Conservation (phyloP, 2,329 filamentous ascomycete genomes). For the Fusarium ramigenum region DNA sequence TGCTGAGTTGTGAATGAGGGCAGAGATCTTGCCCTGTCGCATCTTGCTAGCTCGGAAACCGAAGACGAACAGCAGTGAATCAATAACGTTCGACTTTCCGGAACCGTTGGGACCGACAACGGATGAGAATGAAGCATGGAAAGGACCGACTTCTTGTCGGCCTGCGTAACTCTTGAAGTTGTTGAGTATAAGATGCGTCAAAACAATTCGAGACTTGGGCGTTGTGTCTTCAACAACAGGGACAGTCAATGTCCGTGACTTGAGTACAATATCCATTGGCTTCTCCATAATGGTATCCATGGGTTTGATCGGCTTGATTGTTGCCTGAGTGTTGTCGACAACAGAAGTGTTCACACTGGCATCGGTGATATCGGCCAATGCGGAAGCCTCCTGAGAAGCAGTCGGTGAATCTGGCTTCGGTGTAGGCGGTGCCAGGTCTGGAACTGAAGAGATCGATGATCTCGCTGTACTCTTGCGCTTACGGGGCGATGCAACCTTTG, state of each 20-base stretch:
- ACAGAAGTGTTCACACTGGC: constrained; percentile 64
- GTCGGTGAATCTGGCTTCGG: constrained; percentile 68
- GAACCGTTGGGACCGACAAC: constrained; percentile 98
- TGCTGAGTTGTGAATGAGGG: constrained; percentile 96
- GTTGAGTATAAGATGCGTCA: constrained; percentile 88
- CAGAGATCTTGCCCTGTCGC: constrained; percentile 98
- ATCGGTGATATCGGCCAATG: constrained; percentile 78
- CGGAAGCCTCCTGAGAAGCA: constrained; percentile 60
- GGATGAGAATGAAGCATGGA: constrained; percentile 96
- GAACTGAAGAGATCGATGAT: constrained; percentile 51
- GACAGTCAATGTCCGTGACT: constrained; percentile 77
- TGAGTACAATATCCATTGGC: constrained; percentile 93
- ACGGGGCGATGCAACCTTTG: constrained; percentile 60
- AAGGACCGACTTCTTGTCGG: constrained; percentile 92
- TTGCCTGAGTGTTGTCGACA: constrained; percentile 46
- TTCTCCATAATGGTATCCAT: constrained; percentile 83
- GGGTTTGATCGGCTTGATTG: constrained; percentile 76
- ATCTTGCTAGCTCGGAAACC: constrained; percentile 99
- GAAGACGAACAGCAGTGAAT: constrained; percentile 98
- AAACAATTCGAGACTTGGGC: constrained; percentile 88
- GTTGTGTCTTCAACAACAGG: constrained; percentile 77
- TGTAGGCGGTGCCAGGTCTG: constrained; percentile 52
- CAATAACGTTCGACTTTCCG: constrained; percentile 98
- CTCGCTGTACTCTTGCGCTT: constrained; percentile 72
- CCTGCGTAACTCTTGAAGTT: constrained; percentile 99